phyloP scores from a whole-genome alignment of 2,329 filamentous ascomycete species.

The Aspergillus spinulosporus region DNA sequence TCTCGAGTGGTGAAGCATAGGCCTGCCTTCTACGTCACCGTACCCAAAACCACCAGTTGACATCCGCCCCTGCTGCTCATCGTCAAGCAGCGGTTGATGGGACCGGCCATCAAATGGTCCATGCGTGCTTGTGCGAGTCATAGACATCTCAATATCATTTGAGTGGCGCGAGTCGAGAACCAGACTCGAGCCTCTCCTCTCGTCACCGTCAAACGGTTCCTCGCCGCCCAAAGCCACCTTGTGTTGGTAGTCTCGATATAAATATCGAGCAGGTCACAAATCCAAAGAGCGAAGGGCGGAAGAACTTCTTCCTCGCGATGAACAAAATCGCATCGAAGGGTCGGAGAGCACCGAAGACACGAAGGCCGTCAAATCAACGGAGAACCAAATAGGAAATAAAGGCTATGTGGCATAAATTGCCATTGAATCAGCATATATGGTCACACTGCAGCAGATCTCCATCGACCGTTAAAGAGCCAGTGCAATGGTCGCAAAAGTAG shows the following conservation, averaged over 20 bases:
- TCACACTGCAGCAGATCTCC: conserved; percentile 1
- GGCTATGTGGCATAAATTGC: not conserved
- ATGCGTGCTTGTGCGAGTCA: conserved; percentile 49
- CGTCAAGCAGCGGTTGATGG: conserved; percentile 57
- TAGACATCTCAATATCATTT: conserved; percentile 46
- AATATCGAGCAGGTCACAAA: not conserved
- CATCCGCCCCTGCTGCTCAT: conserved; percentile 43
- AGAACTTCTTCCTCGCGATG: not conserved
- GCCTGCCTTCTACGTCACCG: conserved; percentile 36
- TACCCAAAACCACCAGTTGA: conserved; percentile 31
- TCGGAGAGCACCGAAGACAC: not conserved
- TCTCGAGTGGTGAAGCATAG: conserved; percentile 49
- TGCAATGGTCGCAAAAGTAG: not conserved
- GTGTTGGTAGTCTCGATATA: conserved; percentile 15
- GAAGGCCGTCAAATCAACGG: conserved; percentile 8
- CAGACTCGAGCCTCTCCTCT: conserved; percentile 35
- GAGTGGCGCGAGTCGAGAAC: conserved; percentile 40
- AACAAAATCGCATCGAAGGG: conserved; percentile 3
- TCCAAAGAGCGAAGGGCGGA: not conserved
- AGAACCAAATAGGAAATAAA: conserved; percentile 5
- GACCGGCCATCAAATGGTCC: conserved; percentile 51
- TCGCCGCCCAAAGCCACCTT: conserved; percentile 36
- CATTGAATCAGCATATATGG: conserved; percentile 6
- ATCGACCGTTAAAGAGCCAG: not conserved
- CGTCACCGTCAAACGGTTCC: conserved; percentile 27